Evolutionary conservation across 768 basidiomycete genomes (phyloP).

Genomic region (Tricholoma furcatifolium): DNA sequence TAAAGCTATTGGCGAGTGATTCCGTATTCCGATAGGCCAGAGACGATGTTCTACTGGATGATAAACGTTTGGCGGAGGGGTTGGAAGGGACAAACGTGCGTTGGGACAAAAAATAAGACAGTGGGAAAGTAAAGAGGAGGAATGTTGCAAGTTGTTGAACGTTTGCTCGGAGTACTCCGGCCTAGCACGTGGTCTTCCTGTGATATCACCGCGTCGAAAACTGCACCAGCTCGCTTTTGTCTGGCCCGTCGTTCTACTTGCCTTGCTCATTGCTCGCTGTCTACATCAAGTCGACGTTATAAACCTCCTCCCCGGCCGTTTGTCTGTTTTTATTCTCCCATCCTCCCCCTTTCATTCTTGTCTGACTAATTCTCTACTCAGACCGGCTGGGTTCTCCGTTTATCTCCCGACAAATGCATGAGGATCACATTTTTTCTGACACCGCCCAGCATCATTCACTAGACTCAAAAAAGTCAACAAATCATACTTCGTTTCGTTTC

Average conservation of each 20-base stretch:
- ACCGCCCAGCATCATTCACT: slow-evolving; percentile 5
- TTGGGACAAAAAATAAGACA: slow-evolving; percentile 1
- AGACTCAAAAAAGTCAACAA: slow-evolving; percentile 18
- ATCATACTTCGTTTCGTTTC: slow-evolving; percentile 33
- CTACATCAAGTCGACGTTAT: not conserved
- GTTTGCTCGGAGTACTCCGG: slow-evolving; percentile 28
- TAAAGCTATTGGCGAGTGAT: slow-evolving; percentile 8
- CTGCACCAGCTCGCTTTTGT: not conserved
- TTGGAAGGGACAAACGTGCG: slow-evolving; percentile 18
- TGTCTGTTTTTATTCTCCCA: slow-evolving; percentile 17
- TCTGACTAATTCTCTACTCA: slow-evolving; percentile 13
- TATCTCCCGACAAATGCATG: slow-evolving; percentile 17
- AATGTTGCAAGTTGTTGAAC: slow-evolving; percentile 17
- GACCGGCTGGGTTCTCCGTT: slow-evolving; percentile 5
- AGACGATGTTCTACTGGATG: not conserved
- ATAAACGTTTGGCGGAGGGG: slow-evolving; percentile 2
- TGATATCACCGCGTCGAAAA: slow-evolving; percentile 21
- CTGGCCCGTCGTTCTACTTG: slow-evolving; percentile 2
- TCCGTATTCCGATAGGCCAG: slow-evolving; percentile 2
- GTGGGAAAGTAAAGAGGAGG: not conserved
- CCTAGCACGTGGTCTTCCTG: slow-evolving; percentile 27
- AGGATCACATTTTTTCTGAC: slow-evolving; percentile 18
- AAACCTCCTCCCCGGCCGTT: not conserved
- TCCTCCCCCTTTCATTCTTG: slow-evolving; percentile 17
- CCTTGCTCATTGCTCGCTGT: not conserved